Evolutionary conservation across 805 yeast genomes (phyloP).

Genomic region (Zygosaccharomyces bisporus): DNA sequence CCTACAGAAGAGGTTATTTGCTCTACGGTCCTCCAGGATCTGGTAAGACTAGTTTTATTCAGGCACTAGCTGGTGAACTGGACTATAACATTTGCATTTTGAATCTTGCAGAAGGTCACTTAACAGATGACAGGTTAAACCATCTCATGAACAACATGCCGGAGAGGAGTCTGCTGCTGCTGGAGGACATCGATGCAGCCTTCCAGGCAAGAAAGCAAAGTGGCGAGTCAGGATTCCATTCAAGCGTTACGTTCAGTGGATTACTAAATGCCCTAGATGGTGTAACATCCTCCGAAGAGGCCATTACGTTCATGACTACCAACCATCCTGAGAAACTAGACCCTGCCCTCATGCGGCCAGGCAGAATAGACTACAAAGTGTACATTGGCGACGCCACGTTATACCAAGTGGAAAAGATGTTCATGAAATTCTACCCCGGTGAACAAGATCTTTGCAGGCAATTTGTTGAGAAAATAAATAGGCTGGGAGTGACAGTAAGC

Average conservation of each 20-base stretch:
- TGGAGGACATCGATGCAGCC: conserved; percentile 97
- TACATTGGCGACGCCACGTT: conserved; percentile 83
- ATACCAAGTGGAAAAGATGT: conserved; percentile 78
- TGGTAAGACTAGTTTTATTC: conserved; percentile 94
- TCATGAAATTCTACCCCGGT: conserved; percentile 74
- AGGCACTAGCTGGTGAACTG: conserved; percentile 92
- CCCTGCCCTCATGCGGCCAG: conserved; percentile 91
- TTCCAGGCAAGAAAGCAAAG: conserved; percentile 77
- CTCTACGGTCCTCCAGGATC: conserved; percentile 97
- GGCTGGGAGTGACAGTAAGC: conserved; percentile 57
- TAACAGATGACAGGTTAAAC: conserved; percentile 91
- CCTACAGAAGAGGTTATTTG: conserved; percentile 91
- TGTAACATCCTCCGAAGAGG: conserved; percentile 95
- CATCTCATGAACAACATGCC: conserved; percentile 97
- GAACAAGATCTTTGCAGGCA: conserved; percentile 50
- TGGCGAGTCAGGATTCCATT: conserved; percentile 68
- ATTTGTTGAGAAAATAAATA: conserved; percentile 41
- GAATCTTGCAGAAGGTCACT: conserved; percentile 82
- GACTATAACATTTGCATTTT: conserved; percentile 94
- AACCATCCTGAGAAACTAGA: conserved; percentile 94
- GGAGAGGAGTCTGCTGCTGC: conserved; percentile 72
- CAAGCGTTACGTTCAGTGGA: conserved; percentile 95
- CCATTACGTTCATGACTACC: conserved; percentile 96
- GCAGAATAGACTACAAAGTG: conserved; percentile 83
- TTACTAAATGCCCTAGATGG: conserved; percentile 92